phyloP scores from a whole-genome alignment of 805 yeast genomes.

The Huiozyma sinensis region DNA sequence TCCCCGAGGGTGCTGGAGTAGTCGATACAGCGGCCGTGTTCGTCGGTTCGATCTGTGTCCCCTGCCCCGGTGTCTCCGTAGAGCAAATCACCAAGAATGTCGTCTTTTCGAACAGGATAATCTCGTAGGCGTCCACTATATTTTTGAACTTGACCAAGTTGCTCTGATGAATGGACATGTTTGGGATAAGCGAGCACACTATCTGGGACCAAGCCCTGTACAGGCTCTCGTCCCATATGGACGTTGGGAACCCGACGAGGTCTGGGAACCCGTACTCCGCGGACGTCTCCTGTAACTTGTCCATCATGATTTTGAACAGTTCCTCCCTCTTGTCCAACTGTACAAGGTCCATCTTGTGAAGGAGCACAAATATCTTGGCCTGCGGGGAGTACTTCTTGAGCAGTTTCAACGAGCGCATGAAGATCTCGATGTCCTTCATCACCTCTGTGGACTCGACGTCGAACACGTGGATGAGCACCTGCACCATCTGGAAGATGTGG shows the following conservation, averaged over 20 bases:
- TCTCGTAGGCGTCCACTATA: slow-evolving; percentile 76
- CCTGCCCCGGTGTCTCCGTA: slow-evolving; percentile 14
- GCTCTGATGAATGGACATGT: slow-evolving; percentile 69
- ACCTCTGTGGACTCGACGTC: slow-evolving; percentile 91
- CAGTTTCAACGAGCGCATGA: slow-evolving; percentile 71
- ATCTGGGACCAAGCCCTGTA: slow-evolving; percentile 97
- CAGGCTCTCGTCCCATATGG: slow-evolving; percentile 93
- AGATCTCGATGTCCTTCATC: slow-evolving; percentile 86
- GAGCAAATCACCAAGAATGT: slow-evolving; percentile 62
- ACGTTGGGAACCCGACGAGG: slow-evolving; percentile 81
- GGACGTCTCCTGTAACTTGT: slow-evolving; percentile 64
- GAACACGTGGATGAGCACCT: slow-evolving; percentile 89
- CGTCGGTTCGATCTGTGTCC: slow-evolving; percentile 2
- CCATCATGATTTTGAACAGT: slow-evolving; percentile 75
- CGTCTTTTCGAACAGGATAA: slow-evolving; percentile 83
- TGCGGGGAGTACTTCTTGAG: slow-evolving; percentile 77
- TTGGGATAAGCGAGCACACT: slow-evolving; percentile 90
- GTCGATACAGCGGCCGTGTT: slow-evolving; percentile 23
- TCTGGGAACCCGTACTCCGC: slow-evolving; percentile 52
- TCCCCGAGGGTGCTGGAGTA: background rate
- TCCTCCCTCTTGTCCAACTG: slow-evolving; percentile 78
- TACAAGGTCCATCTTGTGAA: slow-evolving; percentile 95
- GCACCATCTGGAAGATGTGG: slow-evolving; percentile 90
- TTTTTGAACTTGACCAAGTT: slow-evolving; percentile 63
- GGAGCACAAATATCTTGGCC: slow-evolving; percentile 80